These are phyloP conservation scores for Hypoxylon cercidicola DNA, from an alignment of 495 filamentous ascomycete genomes.

Conservation along the genomic window DNA sequence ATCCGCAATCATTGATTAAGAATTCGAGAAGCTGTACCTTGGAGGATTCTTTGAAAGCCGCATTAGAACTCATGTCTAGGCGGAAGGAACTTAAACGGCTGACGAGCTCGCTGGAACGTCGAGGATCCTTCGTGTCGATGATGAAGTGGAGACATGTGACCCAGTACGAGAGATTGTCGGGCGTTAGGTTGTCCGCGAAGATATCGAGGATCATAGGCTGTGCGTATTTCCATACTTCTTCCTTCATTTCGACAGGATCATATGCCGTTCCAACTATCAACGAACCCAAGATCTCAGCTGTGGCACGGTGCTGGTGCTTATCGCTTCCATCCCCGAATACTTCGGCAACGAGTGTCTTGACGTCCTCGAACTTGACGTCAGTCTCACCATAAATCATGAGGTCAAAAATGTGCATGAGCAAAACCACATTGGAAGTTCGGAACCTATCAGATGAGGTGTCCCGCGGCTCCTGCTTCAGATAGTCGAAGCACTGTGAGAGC, in stretches of 20 bases:
- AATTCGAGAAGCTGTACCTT: constrained; percentile 94
- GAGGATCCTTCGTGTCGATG: constrained; percentile 80
- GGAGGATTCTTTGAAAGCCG: constrained; percentile 98
- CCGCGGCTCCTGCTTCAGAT: constrained; percentile 95
- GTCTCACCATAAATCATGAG: constrained; percentile 81
- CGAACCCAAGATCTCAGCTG: constrained; percentile 91
- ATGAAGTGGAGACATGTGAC: constrained; percentile 90
- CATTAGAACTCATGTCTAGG: constrained; percentile 93
- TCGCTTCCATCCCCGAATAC: constrained; percentile 93
- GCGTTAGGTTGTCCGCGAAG: constrained; percentile 88
- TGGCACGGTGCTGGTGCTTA: constrained; percentile 97
- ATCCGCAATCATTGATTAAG: constrained; percentile 85
- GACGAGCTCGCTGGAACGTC: constrained; percentile 85
- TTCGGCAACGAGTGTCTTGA: constrained; percentile 77
- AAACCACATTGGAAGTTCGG: constrained; percentile 82
- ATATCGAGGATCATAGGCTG: constrained; percentile 89
- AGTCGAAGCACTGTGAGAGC: constrained; percentile 88
- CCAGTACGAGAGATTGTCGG: constrained; percentile 96
- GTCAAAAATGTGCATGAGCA: constrained; percentile 89
- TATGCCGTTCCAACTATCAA: constrained; percentile 80
- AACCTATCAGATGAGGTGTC: constrained; percentile 87
- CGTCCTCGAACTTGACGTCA: constrained; percentile 82
- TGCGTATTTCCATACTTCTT: constrained; percentile 84
- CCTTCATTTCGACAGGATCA: constrained; percentile 71
- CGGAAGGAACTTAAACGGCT: constrained; percentile 86